These are phyloP conservation scores for Daldinia sp. DNA, from an alignment of 2,329 filamentous ascomycete genomes.

Conservation along the genomic window DNA sequence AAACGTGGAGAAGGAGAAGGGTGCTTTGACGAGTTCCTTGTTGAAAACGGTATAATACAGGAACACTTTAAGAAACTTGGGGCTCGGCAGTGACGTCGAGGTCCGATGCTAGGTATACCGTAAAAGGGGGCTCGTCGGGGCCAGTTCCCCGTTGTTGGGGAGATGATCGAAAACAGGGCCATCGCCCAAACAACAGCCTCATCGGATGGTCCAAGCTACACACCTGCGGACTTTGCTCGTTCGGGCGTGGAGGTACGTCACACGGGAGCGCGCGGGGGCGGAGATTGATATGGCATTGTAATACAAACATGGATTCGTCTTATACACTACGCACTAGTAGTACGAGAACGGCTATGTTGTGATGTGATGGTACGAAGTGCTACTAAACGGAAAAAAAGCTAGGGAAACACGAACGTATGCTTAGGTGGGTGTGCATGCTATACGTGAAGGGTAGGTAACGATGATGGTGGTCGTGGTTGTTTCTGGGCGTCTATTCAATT, in stretches of 20 bases:
- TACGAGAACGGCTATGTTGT: slow-evolving; percentile 10
- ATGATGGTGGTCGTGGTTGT: no score
- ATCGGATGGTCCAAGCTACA: slow-evolving; percentile 3
- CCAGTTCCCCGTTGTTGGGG: background rate
- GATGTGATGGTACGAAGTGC: background rate
- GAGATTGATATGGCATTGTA: slow-evolving; percentile 26
- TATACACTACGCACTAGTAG: slow-evolving; percentile 1
- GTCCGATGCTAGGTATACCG: slow-evolving; percentile 6
- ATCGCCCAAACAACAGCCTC: background rate
- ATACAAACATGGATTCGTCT: slow-evolving; percentile 11
- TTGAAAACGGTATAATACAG: no score
- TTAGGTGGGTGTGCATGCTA: no score
- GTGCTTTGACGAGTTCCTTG: no score
- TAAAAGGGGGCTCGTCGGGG: slow-evolving; percentile 10
- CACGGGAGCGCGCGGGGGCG: slow-evolving; percentile 29
- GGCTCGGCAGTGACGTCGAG: slow-evolving; percentile 24
- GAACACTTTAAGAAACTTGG: no score
- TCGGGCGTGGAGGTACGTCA: slow-evolving; percentile 24
- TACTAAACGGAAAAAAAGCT: background rate
- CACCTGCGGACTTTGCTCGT: background rate
- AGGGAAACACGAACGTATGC: background rate
- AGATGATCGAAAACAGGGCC: background rate
- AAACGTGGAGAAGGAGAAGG: background rate
- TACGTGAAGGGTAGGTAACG: background rate
- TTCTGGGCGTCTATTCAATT: no score